phyloP scores from a whole-genome alignment of 2,329 filamentous ascomycete species.

The Clarireedia monteithiana region DNA sequence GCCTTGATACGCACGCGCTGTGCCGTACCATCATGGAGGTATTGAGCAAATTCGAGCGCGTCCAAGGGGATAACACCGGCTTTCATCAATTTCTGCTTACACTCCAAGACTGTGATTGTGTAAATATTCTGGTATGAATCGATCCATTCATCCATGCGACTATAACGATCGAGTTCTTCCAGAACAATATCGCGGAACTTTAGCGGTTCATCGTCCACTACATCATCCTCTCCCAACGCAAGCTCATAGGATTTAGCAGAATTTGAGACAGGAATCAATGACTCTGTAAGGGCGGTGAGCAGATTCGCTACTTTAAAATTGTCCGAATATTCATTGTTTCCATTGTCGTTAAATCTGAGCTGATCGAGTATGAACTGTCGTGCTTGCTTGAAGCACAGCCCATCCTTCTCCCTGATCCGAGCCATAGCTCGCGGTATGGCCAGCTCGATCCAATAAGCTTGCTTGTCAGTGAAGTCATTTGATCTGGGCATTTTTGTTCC shows the following conservation, averaged over 20 bases:
- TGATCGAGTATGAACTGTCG: conserved; percentile 83
- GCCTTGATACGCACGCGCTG: conserved; percentile 59
- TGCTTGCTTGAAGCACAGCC: conserved; percentile 70
- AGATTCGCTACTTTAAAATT: conserved; percentile 80
- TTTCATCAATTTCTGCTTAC: conserved; percentile 56
- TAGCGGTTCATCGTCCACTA: conserved; percentile 37
- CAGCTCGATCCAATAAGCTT: conserved; percentile 75
- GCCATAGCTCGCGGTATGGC: conserved; percentile 77
- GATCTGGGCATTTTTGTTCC: conserved; percentile 72
- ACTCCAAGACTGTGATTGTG: conserved; percentile 54
- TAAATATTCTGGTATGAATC: conserved; percentile 61
- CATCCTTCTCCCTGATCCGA: conserved; percentile 64
- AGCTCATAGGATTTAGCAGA: conserved; percentile 24
- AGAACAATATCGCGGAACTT: conserved; percentile 36
- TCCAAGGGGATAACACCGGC: conserved; percentile 49
- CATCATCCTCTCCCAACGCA: conserved; percentile 34
- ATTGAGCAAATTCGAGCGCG: conserved; percentile 52
- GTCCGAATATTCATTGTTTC: conserved; percentile 81
- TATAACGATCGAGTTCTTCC: conserved; percentile 60
- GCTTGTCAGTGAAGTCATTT: conserved; percentile 87
- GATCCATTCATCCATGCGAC: conserved; percentile 62
- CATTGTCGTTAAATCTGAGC: conserved; percentile 89
- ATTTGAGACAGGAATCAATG: conserved; percentile 42
- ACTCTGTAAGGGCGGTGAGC: conserved; percentile 55
- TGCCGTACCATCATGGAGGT: conserved; percentile 55